Evolutionary conservation across 2,329 filamentous ascomycete genomes (phyloP), one percentile per base, ranked within the genome.

Genomic region (Leptographium procerum): DNA sequence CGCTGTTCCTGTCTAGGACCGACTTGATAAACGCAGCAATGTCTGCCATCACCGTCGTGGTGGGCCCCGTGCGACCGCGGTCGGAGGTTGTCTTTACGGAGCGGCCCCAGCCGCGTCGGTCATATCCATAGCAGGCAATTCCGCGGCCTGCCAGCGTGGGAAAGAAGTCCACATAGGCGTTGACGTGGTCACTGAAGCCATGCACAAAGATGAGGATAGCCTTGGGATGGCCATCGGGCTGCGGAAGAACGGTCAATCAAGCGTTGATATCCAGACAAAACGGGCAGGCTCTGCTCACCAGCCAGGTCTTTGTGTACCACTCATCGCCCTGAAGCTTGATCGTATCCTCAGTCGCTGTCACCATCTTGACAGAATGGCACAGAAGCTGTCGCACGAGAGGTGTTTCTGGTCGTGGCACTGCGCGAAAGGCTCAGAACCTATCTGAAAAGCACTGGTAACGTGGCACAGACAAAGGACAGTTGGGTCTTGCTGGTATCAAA

Each of bases 21-120:
- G 75, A 73, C 60, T 77, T 77, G 64, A 94, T 77, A 69, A 96
- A 89, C 50, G 85, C 84, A 13, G 84, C 88, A 57, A 96, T 84
- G 70, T 96, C 91, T 59, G 80, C 77, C 51, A 95, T 75, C 59
- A 96, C 89, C 58, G 77, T 80, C 1, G 77, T 63, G 2, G 91
- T 95, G 8, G 86, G 79, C 8, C 91, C 91, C 1, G 88, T 89
- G 57, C 83, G 76, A 55, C 91, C 91, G 65, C 77, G 79, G 61
- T 92, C 80, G 14, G 80, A 71, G 26, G 81, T 74, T 56, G 75
- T 77, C 43, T 72, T 76, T 26, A 86, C 88, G 57, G 83, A 88
- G 58, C 82, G 84, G 61, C 91, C 91, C 91, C 91, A 96, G 69
- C 91, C 91, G 69, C 84, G 85, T 76, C 96, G 91, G 70, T 96